Evolutionary conservation across 2,329 filamentous ascomycete genomes (phyloP), one percentile per base, ranked within the genome.

Genomic region (Xylariaceae sp.): DNA sequence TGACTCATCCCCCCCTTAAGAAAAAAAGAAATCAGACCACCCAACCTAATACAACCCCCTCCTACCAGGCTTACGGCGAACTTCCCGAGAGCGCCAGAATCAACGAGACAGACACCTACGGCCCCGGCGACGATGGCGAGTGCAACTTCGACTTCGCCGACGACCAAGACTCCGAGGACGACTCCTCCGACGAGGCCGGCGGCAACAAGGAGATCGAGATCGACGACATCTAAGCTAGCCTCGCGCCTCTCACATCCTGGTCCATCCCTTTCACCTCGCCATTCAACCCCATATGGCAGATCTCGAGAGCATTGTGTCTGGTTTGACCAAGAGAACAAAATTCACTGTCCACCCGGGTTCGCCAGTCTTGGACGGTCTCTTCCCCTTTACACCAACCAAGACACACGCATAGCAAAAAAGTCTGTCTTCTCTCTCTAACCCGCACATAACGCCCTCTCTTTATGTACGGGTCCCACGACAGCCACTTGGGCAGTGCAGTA

Each of bases 101-200:
- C 82, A 98, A 98, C 82, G 93, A 98, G 82, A 95, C 90, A 55
- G 93, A 97, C 71, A 95, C 89, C 38, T 95, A 86, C 64, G 82
- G 88, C 64, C 88, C 91, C 70, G 88, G 91, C 69, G 91, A 90
- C 70, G 86, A 95, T 68, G 92, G 93, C 70, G 89, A 95, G 64
- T 89, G 87, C 74, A 93, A 93, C 73, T 95, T 98, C 77, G 93
- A 97, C 75, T 97, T 97, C 76, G 93, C 94, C 74, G 91, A 97
- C 70, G 92, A 95, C 70, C 77, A 85, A 56, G 85, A 87, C 63
- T 79, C 75, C 40, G 72, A 79, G 32, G 69, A 67, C 21, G 79
- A 79, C 23, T 76, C 74, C 42, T n/a, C n/a, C n/a, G n/a, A n/a
- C n/a, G 76, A 72, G 42, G 73, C 65, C 48, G 75, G 73, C 62